A percentile compares a stretch with the other conserved stretches of the same genome.
Evolutionary conservation across 2,329 filamentous ascomycete species (phyloP).

Genomic region (Fusarium verrucosum): DNA sequence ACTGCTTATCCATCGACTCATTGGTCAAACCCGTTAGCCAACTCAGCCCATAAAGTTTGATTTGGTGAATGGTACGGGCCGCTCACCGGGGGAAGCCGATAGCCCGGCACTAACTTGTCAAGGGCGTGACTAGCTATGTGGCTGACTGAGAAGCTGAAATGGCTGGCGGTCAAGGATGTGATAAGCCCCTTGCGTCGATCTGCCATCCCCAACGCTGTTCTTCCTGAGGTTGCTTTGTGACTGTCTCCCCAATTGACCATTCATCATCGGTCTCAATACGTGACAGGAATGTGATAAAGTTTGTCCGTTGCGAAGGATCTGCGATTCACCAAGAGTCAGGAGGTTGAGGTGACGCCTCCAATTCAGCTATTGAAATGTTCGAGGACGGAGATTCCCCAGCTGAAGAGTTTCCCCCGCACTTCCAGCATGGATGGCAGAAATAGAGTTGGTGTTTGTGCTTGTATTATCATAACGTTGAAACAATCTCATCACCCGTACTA

Average conservation of each 20-base stretch:
- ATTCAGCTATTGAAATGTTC: too few relatives aligned
- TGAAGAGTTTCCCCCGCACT: too few relatives aligned
- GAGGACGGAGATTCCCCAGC: too few relatives aligned
- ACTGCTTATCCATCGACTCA: neutral
- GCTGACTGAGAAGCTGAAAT: constrained; percentile 17
- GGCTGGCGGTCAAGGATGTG: constrained; percentile 5
- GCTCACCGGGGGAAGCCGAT: neutral
- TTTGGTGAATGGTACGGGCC: neutral
- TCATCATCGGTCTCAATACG: neutral
- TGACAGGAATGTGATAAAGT: neutral
- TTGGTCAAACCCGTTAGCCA: neutral
- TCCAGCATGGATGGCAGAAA: too few relatives aligned
- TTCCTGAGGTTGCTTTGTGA: accelerated
- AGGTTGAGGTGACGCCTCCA: neutral
- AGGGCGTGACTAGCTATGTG: neutral
- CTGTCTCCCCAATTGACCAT: too few relatives aligned
- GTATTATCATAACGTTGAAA: neutral
- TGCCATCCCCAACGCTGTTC: too few relatives aligned
- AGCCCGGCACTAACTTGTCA: neutral
- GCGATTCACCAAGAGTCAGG: neutral
- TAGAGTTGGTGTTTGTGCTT: neutral
- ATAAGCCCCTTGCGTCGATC: neutral
- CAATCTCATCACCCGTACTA: neutral
- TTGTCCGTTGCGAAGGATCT: neutral
- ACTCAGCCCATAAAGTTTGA: neutral